These are phyloP conservation scores for Fusarium temperatum DNA, from an alignment of 2,329 filamentous ascomycete species.

Conservation along the genomic window DNA sequence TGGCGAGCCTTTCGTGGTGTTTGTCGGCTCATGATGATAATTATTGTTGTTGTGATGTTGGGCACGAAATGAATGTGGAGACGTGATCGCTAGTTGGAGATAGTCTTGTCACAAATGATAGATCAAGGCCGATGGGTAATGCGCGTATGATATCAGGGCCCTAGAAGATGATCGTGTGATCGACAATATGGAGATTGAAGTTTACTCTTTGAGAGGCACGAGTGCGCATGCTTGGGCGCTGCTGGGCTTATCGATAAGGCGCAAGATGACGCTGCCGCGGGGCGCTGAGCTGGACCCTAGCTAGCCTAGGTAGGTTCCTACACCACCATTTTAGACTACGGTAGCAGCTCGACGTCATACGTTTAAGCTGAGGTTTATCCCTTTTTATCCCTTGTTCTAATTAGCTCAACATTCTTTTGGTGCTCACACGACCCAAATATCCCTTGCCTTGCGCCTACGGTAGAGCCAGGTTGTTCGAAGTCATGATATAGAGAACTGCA, in stretches of 20 bases:
- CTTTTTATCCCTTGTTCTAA: conserved; percentile 9
- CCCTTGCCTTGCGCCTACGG: neutral
- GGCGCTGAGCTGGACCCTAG: conserved; percentile 14
- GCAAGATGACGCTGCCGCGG: conserved; percentile 36
- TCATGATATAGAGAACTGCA: conserved; percentile 50
- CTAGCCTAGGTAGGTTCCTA: conserved; percentile 5
- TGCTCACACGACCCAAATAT: neutral
- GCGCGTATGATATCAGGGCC: neutral
- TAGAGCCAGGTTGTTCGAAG: conserved; percentile 32
- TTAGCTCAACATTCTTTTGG: conserved; percentile 24
- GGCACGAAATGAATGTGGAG: neutral
- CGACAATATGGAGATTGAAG: conserved; percentile 13
- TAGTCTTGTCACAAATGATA: neutral
- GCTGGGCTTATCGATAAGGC: conserved; percentile 45
- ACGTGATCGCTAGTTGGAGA: neutral
- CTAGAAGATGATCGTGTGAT: neutral
- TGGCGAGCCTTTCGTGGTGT: conserved; percentile 54
- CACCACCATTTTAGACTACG: conserved; percentile 30
- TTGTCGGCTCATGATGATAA: conserved; percentile 57
- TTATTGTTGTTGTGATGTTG: conserved; percentile 14
- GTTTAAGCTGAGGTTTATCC: conserved; percentile 11
- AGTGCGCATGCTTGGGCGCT: conserved; percentile 22
- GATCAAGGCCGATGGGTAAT: neutral
- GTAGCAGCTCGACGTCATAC: conserved; percentile 28
- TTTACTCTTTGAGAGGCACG: conserved; percentile 28